phyloP scores from a whole-genome alignment of 306 rosid species.

The Malus domestica region ASM211411v1 NC_041800.1:31939733-31940232 shows the following conservation, averaged over 20 bases:
- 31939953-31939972: background rate
- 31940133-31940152: background rate
- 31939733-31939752: background rate
- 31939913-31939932: constrained; percentile 14
- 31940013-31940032: background rate
- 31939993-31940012: background rate
- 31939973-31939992: background rate
- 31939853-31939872: constrained; percentile 66
- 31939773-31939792: background rate
- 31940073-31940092: background rate
- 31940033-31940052: background rate
- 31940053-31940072: background rate
- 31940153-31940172: constrained; percentile 20
- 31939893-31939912: constrained; percentile 42
- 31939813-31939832: background rate
- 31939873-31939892: constrained; percentile 57
- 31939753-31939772: background rate
- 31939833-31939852: background rate
- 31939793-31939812: background rate
- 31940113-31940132: background rate
- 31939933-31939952: constrained; percentile 28
- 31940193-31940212: constrained; percentile 17
- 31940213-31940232: background rate
- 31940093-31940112: background rate
- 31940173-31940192: background rate